phyloP scores from a whole-genome alignment of 2,329 filamentous ascomycete species.

The Penicillium sp. region DNA sequence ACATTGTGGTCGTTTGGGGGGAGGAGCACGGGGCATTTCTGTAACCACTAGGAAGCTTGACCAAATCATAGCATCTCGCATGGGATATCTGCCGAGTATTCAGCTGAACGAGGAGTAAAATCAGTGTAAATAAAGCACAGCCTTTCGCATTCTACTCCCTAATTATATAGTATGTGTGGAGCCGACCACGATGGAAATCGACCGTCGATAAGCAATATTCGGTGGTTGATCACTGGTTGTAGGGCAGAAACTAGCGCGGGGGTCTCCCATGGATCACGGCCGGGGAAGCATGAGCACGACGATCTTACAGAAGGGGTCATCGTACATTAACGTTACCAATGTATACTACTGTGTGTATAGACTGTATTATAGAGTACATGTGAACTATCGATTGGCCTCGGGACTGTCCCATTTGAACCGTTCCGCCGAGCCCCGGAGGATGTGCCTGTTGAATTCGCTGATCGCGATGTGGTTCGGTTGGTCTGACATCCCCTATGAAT shows the following conservation, averaged over 20 bases:
- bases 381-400: slow-evolving; percentile 28
- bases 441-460: background rate
- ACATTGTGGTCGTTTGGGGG: slow-evolving; percentile 22
- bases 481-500: background rate
- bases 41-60: slow-evolving; percentile 24
- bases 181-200: too few relatives aligned
- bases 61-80: slow-evolving; percentile 18
- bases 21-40: slow-evolving; percentile 18
- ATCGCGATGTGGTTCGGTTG: background rate
- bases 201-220: background rate
- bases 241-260: background rate
- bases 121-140: background rate
- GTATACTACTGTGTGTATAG: too few relatives aligned
- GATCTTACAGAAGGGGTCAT: slow-evolving; percentile 1
- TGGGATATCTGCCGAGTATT: background rate
- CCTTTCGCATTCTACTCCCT: too few relatives aligned
- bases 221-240: background rate
- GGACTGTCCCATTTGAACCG: slow-evolving; percentile 20
- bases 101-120: background rate
- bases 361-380: slow-evolving; percentile 14
- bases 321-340: too few relatives aligned
- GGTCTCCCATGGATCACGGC: background rate
- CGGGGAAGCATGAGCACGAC: slow-evolving; percentile 10
- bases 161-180: too few relatives aligned
- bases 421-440: slow-evolving; percentile 11